Evolutionary conservation across 257 asterid species (phyloP).

Genomic region (Striga asiatica): DNA sequence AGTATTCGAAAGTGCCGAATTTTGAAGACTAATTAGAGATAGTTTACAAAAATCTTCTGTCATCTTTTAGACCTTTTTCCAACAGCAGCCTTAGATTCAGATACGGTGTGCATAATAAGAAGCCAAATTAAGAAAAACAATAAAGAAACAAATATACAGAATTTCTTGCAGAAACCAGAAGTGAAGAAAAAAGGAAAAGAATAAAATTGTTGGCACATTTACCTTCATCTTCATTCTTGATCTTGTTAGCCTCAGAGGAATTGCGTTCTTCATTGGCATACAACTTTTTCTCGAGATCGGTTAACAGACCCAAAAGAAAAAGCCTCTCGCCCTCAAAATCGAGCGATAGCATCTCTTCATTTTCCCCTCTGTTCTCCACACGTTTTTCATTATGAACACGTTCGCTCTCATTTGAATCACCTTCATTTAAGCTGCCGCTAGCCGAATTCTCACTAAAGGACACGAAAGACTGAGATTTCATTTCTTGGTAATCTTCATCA

Average conservation of each 20-base stretch:
- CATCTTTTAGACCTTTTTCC: too few species aligned
- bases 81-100: too few species aligned
- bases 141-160: too few species aligned
- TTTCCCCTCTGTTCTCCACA: conserved; percentile 17
- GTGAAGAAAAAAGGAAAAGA: too few species aligned
- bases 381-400: conserved; percentile 10
- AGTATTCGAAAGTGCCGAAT: too few species aligned
- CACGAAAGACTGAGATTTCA: conserved; percentile 35
- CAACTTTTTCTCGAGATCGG: conserved; percentile 33
- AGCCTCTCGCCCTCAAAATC: conserved; percentile 52
- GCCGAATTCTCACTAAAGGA: conserved; percentile 41
- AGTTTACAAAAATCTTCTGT: too few species aligned
- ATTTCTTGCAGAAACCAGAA: too few species aligned
- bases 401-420: conserved; percentile 19
- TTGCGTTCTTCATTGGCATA: conserved; percentile 20
- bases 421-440: conserved; percentile 28
- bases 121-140: too few species aligned
- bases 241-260: conserved; percentile 9
- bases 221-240: conserved; percentile 19
- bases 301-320: conserved; percentile 37
- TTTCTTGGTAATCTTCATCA: conserved; percentile 56
- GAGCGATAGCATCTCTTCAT: conserved; percentile 22
- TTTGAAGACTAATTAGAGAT: too few species aligned
- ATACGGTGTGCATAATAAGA: too few species aligned
- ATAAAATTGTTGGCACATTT: too few species aligned